phyloP scores from a whole-genome alignment of 768 basidiomycete genomes.

The Lactifluus echinatus region DNA sequence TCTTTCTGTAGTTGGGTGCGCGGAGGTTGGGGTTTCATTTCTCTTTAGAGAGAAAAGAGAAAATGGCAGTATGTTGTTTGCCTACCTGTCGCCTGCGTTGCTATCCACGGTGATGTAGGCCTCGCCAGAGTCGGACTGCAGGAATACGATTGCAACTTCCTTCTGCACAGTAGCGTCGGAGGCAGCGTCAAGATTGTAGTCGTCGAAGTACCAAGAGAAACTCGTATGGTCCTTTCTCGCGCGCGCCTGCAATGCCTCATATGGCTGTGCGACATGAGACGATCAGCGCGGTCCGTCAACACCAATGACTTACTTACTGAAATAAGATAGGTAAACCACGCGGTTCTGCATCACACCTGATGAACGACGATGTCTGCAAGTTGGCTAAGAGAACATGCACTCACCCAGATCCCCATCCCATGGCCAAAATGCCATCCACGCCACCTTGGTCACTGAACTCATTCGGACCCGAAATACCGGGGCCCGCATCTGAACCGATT shows the following conservation, averaged over 20 bases:
- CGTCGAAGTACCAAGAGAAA: slow-evolving; percentile 59
- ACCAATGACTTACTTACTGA: too few relatives aligned
- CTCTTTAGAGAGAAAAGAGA: neutral
- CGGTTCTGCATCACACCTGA: slow-evolving; percentile 40
- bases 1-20: slow-evolving; percentile 16
- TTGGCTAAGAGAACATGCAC: neutral
- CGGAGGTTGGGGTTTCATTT: too few relatives aligned
- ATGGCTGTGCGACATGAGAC: slow-evolving; percentile 37
- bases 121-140: slow-evolving; percentile 30
- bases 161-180: slow-evolving; percentile 36
- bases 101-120: slow-evolving; percentile 51
- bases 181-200: slow-evolving; percentile 51
- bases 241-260: slow-evolving; percentile 70
- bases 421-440: slow-evolving; percentile 60
- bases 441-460: slow-evolving; percentile 35
- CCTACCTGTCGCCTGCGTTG: slow-evolving; percentile 48
- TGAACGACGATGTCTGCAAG: neutral
- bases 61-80: slow-evolving; percentile 22
- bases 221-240: slow-evolving; percentile 59
- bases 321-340: slow-evolving; percentile 22
- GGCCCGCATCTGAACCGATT: slow-evolving; percentile 49
- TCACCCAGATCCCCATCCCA: slow-evolving; percentile 86
- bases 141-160: slow-evolving; percentile 45
- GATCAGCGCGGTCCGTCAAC: neutral
- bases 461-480: slow-evolving; percentile 39